Evolutionary conservation across 192 early-diverging fungal genomes (phyloP).

Genomic region (Physocladia obscura): DNA sequence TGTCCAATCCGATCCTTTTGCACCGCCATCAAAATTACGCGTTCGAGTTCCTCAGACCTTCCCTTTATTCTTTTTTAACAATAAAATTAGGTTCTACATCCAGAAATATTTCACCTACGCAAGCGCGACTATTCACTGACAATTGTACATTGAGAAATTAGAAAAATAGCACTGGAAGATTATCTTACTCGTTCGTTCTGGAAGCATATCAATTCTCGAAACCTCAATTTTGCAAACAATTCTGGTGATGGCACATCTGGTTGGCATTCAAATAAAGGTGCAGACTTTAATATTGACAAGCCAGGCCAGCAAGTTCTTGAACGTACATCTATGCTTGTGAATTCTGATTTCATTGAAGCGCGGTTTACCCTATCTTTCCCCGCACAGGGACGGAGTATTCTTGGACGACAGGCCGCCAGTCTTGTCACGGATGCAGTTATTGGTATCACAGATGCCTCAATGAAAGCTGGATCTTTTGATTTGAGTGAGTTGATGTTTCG

Average conservation of each 20-base stretch:
- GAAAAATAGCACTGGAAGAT: slow-evolving; percentile 41
- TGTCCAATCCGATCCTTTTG: slow-evolving; percentile 48
- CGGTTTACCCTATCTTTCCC: slow-evolving; percentile 49
- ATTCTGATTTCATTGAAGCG: slow-evolving; percentile 35
- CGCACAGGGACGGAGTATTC: slow-evolving; percentile 49
- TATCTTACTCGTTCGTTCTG: slow-evolving; percentile 40
- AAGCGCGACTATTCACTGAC: too few species aligned
- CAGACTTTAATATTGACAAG: slow-evolving; percentile 39
- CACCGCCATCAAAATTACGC: slow-evolving; percentile 51
- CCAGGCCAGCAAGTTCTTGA: slow-evolving; percentile 58
- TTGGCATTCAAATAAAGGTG: too few species aligned
- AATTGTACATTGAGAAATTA: too few species aligned
- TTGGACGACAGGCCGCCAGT: slow-evolving; percentile 33
- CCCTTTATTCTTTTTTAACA: slow-evolving; percentile 28
- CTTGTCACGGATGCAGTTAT: slow-evolving; percentile 47
- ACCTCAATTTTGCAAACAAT: neutral
- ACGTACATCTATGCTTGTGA: slow-evolving; percentile 42
- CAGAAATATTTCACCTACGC: too few species aligned
- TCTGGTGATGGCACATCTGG: too few species aligned
- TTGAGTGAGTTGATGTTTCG: too few species aligned
- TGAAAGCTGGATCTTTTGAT: slow-evolving; percentile 34
- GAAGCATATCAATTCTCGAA: neutral
- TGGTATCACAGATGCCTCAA: slow-evolving; percentile 26
- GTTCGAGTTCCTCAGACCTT: slow-evolving; percentile 42
- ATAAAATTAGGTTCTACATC: too few species aligned